Conservation (phyloP, 2,329 filamentous ascomycete genomes). For the Didymella keratinophila region DNA sequence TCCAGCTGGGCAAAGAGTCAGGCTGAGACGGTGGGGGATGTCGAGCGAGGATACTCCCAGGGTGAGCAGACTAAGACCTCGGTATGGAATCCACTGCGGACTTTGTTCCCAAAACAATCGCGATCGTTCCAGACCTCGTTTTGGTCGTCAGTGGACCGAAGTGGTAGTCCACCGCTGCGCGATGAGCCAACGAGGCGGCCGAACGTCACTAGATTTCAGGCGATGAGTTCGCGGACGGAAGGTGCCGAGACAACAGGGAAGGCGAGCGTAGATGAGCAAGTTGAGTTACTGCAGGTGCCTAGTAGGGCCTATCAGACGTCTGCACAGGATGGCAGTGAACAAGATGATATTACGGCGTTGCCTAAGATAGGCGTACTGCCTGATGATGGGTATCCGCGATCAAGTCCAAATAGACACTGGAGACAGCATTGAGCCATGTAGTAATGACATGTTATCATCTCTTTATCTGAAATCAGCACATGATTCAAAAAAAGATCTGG, state of each 20-base stretch:
- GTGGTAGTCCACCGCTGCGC: background rate
- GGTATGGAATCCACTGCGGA: slow-evolving; percentile 4
- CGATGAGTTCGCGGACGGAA: background rate
- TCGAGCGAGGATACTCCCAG: background rate
- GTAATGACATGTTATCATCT: too few relatives aligned
- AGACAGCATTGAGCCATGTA: too few relatives aligned
- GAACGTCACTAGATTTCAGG: background rate
- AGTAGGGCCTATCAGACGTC: background rate
- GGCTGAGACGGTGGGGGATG: background rate
- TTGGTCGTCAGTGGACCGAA: slow-evolving; percentile 5
- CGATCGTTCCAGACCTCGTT: slow-evolving; percentile 4
- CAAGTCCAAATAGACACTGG: too few relatives aligned
- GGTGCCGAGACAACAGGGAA: background rate
- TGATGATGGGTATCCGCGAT: background rate
- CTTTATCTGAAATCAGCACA: too few relatives aligned
- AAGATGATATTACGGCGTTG: slow-evolving; percentile 1
- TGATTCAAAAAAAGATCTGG: too few relatives aligned
- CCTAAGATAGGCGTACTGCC: background rate
- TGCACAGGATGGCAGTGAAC: background rate
- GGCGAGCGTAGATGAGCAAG: slow-evolving; percentile 3
- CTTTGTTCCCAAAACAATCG: background rate
- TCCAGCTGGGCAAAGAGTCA: slow-evolving; percentile 1
- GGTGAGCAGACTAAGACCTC: background rate
- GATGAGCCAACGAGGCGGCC: background rate
- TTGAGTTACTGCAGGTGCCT: slow-evolving; percentile 6